Percentiles rank a stretch among this genome's conserved stretches.
phyloP scores from a whole-genome alignment of 202 grass and related monocot genomes.

The Setaria italica region DNA sequence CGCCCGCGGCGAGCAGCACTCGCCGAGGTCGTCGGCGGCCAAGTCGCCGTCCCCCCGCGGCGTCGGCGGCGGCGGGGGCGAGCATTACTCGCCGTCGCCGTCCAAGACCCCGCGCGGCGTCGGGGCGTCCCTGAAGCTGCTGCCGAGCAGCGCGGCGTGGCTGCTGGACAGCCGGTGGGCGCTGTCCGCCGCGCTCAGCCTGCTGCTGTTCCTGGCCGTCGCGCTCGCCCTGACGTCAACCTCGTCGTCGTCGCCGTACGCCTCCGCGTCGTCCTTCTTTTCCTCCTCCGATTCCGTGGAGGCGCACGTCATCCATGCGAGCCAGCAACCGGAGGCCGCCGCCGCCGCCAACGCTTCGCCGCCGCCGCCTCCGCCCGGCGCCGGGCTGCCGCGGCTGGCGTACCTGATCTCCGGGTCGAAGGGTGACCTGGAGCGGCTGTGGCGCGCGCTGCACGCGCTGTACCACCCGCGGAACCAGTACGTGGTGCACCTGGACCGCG shows the following conservation, averaged over 20 bases:
- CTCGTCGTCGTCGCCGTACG: background rate
- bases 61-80: background rate
- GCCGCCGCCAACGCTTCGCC: background rate
- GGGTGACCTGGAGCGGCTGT: slow-evolving; percentile 76
- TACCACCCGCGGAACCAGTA: slow-evolving; percentile 86
- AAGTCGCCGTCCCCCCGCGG: slow-evolving; percentile 17
- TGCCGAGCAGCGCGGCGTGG: slow-evolving; percentile 29
- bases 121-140: slow-evolving; percentile 5
- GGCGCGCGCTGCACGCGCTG: slow-evolving; percentile 71
- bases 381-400: slow-evolving; percentile 61
- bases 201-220: slow-evolving; percentile 47
- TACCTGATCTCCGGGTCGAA: slow-evolving; percentile 78
- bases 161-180: slow-evolving; percentile 63
- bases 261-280: slow-evolving; percentile 42
- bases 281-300: slow-evolving; percentile 15
- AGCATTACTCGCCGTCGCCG: slow-evolving; percentile 39
- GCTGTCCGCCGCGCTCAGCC: slow-evolving; percentile 34
- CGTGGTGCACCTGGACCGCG: slow-evolving; percentile 78
- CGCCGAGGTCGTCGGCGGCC: slow-evolving; percentile 24
- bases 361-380: slow-evolving; percentile 12
- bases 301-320: background rate
- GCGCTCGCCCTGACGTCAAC: slow-evolving; percentile 44
- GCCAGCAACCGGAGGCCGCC: background rate
- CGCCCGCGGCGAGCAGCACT: slow-evolving; percentile 35
- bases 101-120: slow-evolving; percentile 32